Evolutionary conservation across 2,329 filamentous ascomycete species (phyloP), one percentile per base, ranked within the genome.

Genomic region (Paecilomyces fulvus): DNA sequence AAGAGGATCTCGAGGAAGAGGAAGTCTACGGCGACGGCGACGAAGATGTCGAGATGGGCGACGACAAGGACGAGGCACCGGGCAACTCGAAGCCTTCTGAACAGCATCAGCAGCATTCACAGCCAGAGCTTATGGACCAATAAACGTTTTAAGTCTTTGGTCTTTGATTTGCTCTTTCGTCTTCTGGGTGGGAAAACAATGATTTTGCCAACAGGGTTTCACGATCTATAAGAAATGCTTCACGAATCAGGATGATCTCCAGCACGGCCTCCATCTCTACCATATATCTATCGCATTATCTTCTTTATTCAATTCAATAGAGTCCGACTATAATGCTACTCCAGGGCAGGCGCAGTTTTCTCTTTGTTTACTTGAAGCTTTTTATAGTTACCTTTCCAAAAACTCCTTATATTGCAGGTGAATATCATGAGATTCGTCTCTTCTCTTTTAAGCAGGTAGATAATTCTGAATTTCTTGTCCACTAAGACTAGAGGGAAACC

Each of bases 1-100:
- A 86, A 54, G 85, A 87, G 58, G 86, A 87, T 12, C 80, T 86
- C 33, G 84, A 87, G 50, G 82, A 83, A 57, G 82, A 84, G 57
- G 82, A 82, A 55, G 82, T 75, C n/a, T n/a, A n/a, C 6, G 83
- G 80, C 43, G 84, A 82, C 52, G 82, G 77, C 51, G 75, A 79
- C 49, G 80, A 81, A 43, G 79, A 81, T 61, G 79, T 82, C 62
- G 81, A 83, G 62, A 82, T 82, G 79, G 81, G 77, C 23, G 80
- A 82, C 48, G 80, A 80, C 56, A 74, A 75, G 60, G 65, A 67
- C 49, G 69, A 67, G 57, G 59, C 63, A 28, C 61, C 59, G 23
- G 63, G 60, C 51, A 69, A 74, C 55, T 62, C 70, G 31, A 63
- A 61, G 23, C 53, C 56, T 25, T 59, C 61, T 37, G 53, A 65